A percentile compares a stretch with the other conserved stretches of the same genome.
Conservation (phyloP, 345 rosid species). For the Triadica sebifera region DNA sequence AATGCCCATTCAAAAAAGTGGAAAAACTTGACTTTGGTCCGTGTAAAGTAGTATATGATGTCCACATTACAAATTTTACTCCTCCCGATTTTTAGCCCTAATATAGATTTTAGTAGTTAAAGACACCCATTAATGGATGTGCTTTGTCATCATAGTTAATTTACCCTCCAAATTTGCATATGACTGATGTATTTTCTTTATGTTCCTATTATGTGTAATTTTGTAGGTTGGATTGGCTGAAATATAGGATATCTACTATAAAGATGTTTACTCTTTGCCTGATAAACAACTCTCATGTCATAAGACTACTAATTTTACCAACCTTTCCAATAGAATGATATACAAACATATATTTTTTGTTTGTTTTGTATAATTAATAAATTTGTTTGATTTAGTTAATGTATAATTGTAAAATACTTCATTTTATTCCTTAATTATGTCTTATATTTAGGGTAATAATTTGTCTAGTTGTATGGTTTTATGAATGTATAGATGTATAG, state of each 20-base stretch:
- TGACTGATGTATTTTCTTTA: slow-evolving; percentile 12
- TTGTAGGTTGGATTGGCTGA: slow-evolving; percentile 80
- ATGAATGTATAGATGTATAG: too few species aligned
- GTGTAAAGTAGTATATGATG: background rate
- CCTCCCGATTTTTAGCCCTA: background rate
- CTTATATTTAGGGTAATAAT: too few species aligned
- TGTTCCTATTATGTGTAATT: slow-evolving; percentile 22
- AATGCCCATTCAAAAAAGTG: background rate
- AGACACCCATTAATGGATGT: background rate
- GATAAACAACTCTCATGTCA: slow-evolving; percentile 55
- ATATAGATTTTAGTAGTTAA: background rate
- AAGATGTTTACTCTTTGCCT: slow-evolving; percentile 78
- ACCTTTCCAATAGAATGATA: slow-evolving; percentile 65
- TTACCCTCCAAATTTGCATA: background rate
- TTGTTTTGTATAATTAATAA: background rate
- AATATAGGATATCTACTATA: slow-evolving; percentile 71
- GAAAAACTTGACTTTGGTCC: background rate
- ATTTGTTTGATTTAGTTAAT: background rate
- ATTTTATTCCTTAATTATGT: too few species aligned
- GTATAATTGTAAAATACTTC: too few species aligned
- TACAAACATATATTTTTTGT: slow-evolving; percentile 7
- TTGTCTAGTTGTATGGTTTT: too few species aligned
- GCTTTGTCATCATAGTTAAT: slow-evolving; percentile 4
- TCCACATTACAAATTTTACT: background rate
- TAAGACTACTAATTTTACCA: slow-evolving; percentile 37